These are phyloP conservation scores for Alternaria sp. DNA, from an alignment of 2,329 filamentous ascomycete genomes.

Conservation along the genomic window DNA sequence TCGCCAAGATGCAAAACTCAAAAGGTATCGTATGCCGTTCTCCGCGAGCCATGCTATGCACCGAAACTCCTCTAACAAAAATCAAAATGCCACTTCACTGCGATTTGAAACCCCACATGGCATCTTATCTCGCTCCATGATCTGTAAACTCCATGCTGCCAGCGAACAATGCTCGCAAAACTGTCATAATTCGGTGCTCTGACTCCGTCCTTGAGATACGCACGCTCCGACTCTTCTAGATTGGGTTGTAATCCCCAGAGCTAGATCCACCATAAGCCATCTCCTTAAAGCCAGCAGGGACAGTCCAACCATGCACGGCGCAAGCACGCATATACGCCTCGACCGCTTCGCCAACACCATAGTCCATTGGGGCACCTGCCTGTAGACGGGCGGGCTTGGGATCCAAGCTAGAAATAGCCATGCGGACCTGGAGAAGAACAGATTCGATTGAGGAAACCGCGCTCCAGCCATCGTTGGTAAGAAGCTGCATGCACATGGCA, in stretches of 20 bases:
- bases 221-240: neutral
- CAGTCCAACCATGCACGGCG: conserved; percentile 73
- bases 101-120: neutral
- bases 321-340: conserved; percentile 78
- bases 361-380: conserved; percentile 57
- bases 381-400: conserved; percentile 76
- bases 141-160: neutral
- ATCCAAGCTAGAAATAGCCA: conserved; percentile 76
- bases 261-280: conserved; percentile 52
- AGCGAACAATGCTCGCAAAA: neutral
- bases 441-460: conserved; percentile 78
- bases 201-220: no score
- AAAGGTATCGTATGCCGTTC: conserved; percentile 15
- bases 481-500: conserved; percentile 81
- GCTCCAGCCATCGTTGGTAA: conserved; percentile 86
- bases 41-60: conserved; percentile 5
- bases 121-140: neutral
- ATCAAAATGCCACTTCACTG: neutral
- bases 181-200: neutral
- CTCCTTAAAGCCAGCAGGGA: conserved; percentile 69
- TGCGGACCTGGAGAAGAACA: conserved; percentile 80
- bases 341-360: conserved; percentile 74
- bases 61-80: conserved; percentile 3
- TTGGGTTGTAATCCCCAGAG: neutral
- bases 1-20: neutral